Evolutionary conservation across 2,329 filamentous ascomycete genomes (phyloP), one percentile per base, ranked within the genome.

Genomic region (Leptosphaerulina australis): DNA sequence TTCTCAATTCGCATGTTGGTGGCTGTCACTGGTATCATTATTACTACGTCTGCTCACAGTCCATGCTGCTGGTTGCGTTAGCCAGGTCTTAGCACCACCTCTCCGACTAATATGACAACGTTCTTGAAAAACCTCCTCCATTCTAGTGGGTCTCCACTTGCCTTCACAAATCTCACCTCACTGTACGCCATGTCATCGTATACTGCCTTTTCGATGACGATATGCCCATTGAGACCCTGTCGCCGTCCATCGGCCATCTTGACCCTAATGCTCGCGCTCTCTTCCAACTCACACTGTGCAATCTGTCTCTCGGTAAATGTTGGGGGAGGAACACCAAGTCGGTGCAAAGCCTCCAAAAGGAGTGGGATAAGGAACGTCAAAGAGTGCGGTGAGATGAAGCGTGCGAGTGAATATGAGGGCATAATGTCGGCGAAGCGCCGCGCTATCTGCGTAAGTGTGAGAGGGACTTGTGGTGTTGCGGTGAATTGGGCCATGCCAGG

Each of bases 61-160:
- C 8, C 4, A 34, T 3, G 17, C 22, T 12, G n/a, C n/a, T n/a
- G n/a, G n/a, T 10, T 3, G 12, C 22, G 21, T 53, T 56, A 69
- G 46, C 53, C 56, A 25, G 71, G 70, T 55, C 69, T 69, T 55
- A 76, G 89, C 34, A 97, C 87, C 7, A 85, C 91, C 68, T 96
- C 91, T 68, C 90, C 90, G 75, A 92, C 95, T 53, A 93, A 79
- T 56, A 95, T 80, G 22, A 90, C 90, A n/a, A 97, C 83, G 73
- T 91, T 92, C 76, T 99, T 99, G 80, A 99, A 99, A 70, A 99
- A 91, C 25, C 94, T 81, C 53, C 94, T 84, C 94, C 95, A 99
- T 77, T 97, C 93, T 39, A 99, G 76, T 4, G 94, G 94, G 77
- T 99, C 94, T 5, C 94, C 94, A 76, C 96, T 97, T 44, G 90